Evolutionary conservation across 805 yeast species (phyloP).

Genomic region (Kluyveromyces starmeri): DNA sequence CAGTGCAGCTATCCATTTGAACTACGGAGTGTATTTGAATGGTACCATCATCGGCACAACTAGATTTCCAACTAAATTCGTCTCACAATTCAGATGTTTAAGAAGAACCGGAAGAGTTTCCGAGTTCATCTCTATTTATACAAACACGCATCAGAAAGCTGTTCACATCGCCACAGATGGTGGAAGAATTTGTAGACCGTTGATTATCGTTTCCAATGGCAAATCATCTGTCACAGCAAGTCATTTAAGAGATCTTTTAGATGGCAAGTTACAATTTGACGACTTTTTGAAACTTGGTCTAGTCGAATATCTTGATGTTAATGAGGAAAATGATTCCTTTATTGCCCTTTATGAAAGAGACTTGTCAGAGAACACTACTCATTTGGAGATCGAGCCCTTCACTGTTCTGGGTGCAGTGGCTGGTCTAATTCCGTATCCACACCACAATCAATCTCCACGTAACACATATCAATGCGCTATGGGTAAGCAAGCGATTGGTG

Average conservation of each 20-base stretch:
- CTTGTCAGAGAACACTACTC: constrained; percentile 51
- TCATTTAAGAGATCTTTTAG: constrained; percentile 54
- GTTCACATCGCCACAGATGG: constrained; percentile 99
- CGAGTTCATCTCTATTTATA: constrained; percentile 83
- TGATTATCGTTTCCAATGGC: constrained; percentile 76
- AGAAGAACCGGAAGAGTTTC: constrained; percentile 82
- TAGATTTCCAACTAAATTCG: constrained; percentile 77
- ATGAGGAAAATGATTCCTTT: constrained; percentile 90
- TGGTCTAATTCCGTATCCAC: constrained; percentile 98
- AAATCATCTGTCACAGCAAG: constrained; percentile 58
- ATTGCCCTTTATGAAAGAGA: constrained; percentile 86
- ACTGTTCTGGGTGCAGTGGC: constrained; percentile 99
- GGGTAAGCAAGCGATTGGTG: constrained; percentile 99
- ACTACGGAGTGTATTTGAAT: constrained; percentile 79
- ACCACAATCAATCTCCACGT: constrained; percentile 98
- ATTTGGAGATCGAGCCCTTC: constrained; percentile 92
- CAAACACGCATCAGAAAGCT: constrained; percentile 81
- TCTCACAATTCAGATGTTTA: constrained; percentile 62
- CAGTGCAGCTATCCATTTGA: constrained; percentile 72
- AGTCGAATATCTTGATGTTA: constrained; percentile 93
- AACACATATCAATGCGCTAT: constrained; percentile 98
- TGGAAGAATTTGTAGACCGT: constrained; percentile 95
- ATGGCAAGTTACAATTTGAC: constrained; percentile 79
- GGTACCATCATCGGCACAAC: constrained; percentile 94
- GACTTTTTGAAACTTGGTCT: constrained; percentile 79